Evolutionary conservation across 2,329 filamentous ascomycete species (phyloP).

Genomic region (Davidsoniella australis): DNA sequence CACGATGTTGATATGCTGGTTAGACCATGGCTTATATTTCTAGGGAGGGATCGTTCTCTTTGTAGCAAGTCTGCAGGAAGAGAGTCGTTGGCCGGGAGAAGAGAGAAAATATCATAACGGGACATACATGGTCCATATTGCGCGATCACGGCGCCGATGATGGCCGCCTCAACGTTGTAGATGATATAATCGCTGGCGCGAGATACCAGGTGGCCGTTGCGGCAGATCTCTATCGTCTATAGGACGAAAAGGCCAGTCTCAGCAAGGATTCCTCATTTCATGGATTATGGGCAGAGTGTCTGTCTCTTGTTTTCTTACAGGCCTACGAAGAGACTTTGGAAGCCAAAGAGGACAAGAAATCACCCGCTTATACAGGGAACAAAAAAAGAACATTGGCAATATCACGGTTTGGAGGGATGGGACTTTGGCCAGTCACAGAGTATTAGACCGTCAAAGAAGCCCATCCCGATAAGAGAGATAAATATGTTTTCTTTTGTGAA

Average conservation of each 20-base stretch:
- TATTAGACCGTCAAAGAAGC: no score
- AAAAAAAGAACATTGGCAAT: neutral
- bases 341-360: conserved; percentile 14
- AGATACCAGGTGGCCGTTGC: conserved; percentile 90
- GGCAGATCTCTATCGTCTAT: conserved; percentile 62
- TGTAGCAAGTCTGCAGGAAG: no score
- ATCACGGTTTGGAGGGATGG: no score
- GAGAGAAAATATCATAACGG: conserved; percentile 12
- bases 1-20: no score
- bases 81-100: neutral
- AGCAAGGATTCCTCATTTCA: conserved; percentile 23
- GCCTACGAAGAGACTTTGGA: neutral
- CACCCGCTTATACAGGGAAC: neutral
- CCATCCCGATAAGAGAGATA: no score
- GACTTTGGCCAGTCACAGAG: no score
- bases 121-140: conserved; percentile 75
- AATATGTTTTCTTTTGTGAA: no score
- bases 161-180: conserved; percentile 91
- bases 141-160: conserved; percentile 73
- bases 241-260: conserved; percentile 34
- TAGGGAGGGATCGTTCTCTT: no score
- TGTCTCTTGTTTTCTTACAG: neutral
- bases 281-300: neutral
- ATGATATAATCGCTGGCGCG: conserved; percentile 96
- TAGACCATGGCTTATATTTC: no score